phyloP scores from a whole-genome alignment of 2,329 filamentous ascomycete species.

The Tympanopsis confertula region DNA sequence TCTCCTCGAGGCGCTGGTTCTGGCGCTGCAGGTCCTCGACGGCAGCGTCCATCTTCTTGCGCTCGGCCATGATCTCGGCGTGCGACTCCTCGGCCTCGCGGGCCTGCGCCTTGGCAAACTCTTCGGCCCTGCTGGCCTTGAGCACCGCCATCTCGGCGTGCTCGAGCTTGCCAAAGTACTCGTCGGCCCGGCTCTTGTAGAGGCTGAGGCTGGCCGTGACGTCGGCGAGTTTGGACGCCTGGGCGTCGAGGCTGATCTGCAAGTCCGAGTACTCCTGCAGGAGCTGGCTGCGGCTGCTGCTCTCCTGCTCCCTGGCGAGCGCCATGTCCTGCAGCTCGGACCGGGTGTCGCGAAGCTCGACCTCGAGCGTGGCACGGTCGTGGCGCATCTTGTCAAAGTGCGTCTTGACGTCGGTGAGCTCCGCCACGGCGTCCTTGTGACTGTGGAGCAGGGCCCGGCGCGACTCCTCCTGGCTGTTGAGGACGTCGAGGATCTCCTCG shows the following conservation, averaged over 20 bases:
- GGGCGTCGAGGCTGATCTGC: conserved; percentile 82
- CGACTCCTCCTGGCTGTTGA: conserved; percentile 87
- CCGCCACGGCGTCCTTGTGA: conserved; percentile 75
- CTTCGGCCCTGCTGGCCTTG: conserved; percentile 81
- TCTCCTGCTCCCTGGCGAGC: conserved; percentile 72
- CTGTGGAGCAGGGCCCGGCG: conserved; percentile 69
- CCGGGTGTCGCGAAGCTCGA: conserved; percentile 73
- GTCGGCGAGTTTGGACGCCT: conserved; percentile 74
- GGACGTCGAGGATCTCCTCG: conserved; percentile 82
- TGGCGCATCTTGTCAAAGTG: conserved; percentile 81
- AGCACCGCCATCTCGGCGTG: conserved; percentile 93
- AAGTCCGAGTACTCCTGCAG: conserved; percentile 87
- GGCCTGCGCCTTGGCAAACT: conserved; percentile 83
- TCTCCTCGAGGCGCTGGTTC: conserved; percentile 81
- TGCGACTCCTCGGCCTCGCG: conserved; percentile 85
- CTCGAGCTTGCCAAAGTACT: conserved; percentile 94
- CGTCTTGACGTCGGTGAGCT: conserved; percentile 75
- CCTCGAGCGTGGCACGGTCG: conserved; percentile 66
- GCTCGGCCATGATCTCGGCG: conserved; percentile 79
- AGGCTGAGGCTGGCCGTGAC: conserved; percentile 72
- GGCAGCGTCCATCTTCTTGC: conserved; percentile 75
- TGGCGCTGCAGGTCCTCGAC: conserved; percentile 86
- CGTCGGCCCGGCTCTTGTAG: conserved; percentile 85
- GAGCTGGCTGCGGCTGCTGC: conserved; percentile 72
- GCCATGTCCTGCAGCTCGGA: conserved; percentile 76